Percentiles rank a stretch among this genome's conserved stretches.
Evolutionary conservation across 805 yeast genomes (phyloP).

Genomic region (Myxozyma monticola): DNA sequence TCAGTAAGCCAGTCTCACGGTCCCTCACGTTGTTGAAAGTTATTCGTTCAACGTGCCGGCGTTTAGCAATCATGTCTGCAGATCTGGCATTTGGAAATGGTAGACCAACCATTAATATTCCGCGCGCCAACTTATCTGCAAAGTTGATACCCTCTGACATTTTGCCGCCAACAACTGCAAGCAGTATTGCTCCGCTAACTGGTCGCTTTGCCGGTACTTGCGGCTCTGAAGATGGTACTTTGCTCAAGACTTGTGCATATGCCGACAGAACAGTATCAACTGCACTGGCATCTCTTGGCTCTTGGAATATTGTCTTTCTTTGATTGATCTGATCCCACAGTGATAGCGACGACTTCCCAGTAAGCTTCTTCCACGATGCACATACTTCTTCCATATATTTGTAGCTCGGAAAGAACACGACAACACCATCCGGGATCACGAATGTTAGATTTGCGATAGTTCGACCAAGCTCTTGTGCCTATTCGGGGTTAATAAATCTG

Average conservation of each 20-base stretch:
- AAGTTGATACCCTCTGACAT: constrained; percentile 93
- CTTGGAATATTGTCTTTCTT: constrained; percentile 50
- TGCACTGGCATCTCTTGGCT: constrained; percentile 48
- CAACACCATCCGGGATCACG: constrained; percentile 70
- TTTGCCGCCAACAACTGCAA: constrained; percentile 91
- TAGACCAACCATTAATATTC: constrained; percentile 80
- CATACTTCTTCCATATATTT: constrained; percentile 59
- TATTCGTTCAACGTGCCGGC: constrained; percentile 58
- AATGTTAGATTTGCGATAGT: constrained; percentile 46
- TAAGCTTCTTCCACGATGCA: constrained; percentile 51
- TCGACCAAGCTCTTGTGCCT: constrained; percentile 47
- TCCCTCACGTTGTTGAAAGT: constrained; percentile 47
- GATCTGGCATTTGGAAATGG: constrained; percentile 86
- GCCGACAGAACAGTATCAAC: constrained; percentile 51
- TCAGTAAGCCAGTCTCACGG: neutral
- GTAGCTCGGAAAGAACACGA: constrained; percentile 84
- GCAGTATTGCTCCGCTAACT: constrained; percentile 60
- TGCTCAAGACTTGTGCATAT: constrained; percentile 49
- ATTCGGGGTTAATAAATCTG: too few species aligned
- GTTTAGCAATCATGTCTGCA: constrained; percentile 75
- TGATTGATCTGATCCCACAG: constrained; percentile 36
- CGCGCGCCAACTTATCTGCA: constrained; percentile 82
- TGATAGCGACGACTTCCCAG: constrained; percentile 21
- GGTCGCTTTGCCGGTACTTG: neutral
- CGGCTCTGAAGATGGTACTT: constrained; percentile 1